Evolutionary conservation across 805 yeast genomes (phyloP), one percentile per base, ranked within the genome.

Genomic region (Candida tallmaniae): DNA sequence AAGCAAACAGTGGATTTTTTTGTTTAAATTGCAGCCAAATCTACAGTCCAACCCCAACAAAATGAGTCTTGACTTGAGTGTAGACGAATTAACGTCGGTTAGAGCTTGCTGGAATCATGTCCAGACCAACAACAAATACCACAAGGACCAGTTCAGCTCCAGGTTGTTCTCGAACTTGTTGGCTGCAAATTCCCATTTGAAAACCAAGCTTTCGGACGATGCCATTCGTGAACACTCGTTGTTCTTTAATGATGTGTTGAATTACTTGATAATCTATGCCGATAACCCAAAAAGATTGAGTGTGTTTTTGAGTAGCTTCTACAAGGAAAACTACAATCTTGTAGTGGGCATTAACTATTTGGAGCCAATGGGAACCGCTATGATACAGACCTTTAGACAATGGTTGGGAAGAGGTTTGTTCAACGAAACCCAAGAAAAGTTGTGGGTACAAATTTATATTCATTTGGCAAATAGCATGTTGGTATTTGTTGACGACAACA

Each of bases 311-410:
- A 35, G 31, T 22, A 57, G 50, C 31, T 66, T 62, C 45, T 49
- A 54, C 21, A 40, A 44, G 14, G 67, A 62, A 32, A 58, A 64
- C 41, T 48, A 46, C 6, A 38, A 42, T 6, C 45, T 62, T 32
- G 47, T 56, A 18, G 31, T 40, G 6, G 41, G 39, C 13, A 58
- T 60, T 3, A 42, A 47, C 5, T 65, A 65, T 44, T 54, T 65
- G 42, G 73, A 65, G 42, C 63, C 65, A 20, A 56, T 66, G 66
- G 70, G 71, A n/a, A 38, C 50, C 21, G 57, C 63, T 7, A 46
- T 66, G 30, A 52, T 65, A 18, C 55, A 54, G 34, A 65, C 71
- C 4, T 58, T 64, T 38, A 56, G 56, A 27, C 59, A 58, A 42
- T 47, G 58, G 50, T 51, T 65, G 36, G 67, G 65, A 11, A 42